A percentile compares a stretch with the other conserved stretches of the same genome.
Conservation (phyloP, 805 yeast genomes). For the Debaryomyces hansenii region DNA sequence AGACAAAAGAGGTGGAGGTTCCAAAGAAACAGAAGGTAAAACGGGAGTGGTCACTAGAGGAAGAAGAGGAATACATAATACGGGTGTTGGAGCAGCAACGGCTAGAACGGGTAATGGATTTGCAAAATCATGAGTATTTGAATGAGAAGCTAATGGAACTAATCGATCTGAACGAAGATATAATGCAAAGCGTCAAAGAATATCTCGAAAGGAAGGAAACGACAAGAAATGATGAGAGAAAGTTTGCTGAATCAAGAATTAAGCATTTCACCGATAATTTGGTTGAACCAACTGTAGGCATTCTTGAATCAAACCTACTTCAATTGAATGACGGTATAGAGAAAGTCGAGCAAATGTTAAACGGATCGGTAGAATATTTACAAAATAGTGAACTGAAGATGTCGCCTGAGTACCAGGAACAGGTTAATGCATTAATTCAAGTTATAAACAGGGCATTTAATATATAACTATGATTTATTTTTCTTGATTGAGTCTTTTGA, state of each 20-base stretch:
- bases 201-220: constrained; percentile 24
- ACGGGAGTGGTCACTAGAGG: neutral
- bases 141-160: constrained; percentile 31
- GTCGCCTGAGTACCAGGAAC: constrained; percentile 15
- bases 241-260: constrained; percentile 8
- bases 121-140: constrained; percentile 39
- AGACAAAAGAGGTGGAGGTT: constrained; percentile 4
- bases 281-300: constrained; percentile 12
- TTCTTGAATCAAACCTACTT: constrained; percentile 11
- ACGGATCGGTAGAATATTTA: constrained; percentile 1
- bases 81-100: constrained; percentile 28
- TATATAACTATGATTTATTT: neutral
- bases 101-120: constrained; percentile 31
- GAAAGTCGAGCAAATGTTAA: constrained; percentile 5
- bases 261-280: constrained; percentile 11
- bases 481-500: neutral
- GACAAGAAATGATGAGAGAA: constrained; percentile 15
- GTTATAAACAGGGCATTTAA: constrained; percentile 13
- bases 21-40: neutral
- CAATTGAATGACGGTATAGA: constrained; percentile 11
- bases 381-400: constrained; percentile 5
- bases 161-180: constrained; percentile 32
- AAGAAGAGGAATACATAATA: constrained; percentile 14
- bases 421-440: constrained; percentile 14
- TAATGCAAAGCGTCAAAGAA: constrained; percentile 32